Percentiles rank a stretch among this genome's conserved stretches.
Evolutionary conservation across 2,329 filamentous ascomycete species (phyloP).

Genomic region (Fusarium begoniae): DNA sequence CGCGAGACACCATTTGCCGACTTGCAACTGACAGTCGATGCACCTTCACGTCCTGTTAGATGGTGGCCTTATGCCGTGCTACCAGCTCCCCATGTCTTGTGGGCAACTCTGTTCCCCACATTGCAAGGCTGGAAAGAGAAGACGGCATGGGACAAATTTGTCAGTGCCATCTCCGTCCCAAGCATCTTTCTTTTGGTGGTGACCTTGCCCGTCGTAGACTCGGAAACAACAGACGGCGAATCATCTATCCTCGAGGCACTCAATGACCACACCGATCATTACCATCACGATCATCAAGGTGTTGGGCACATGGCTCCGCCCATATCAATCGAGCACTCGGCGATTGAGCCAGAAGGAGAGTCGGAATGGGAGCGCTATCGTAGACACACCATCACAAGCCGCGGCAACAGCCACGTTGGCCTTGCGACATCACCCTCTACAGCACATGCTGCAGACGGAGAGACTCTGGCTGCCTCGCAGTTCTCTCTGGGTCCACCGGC

Average conservation of each 20-base stretch:
- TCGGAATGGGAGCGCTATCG: constrained; percentile 69
- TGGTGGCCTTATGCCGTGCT: constrained; percentile 87
- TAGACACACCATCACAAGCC: constrained; percentile 52
- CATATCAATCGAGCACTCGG: constrained; percentile 47
- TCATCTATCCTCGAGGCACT: constrained; percentile 38
- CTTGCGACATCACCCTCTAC: constrained; percentile 27
- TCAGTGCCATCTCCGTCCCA: constrained; percentile 85
- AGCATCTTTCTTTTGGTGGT: constrained; percentile 90
- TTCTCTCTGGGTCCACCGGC: constrained; percentile 38
- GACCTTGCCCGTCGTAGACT: constrained; percentile 90
- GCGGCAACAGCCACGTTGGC: constrained; percentile 38
- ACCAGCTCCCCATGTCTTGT: constrained; percentile 75
- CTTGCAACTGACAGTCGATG: constrained; percentile 51
- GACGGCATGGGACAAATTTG: constrained; percentile 81
- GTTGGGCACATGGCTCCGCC: constrained; percentile 47
- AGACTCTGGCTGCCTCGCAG: constrained; percentile 28
- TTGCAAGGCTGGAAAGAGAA: constrained; percentile 84
- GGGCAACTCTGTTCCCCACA: constrained; percentile 85
- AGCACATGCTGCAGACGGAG: constrained; percentile 33
- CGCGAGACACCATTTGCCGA: constrained; percentile 59
- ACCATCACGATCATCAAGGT: constrained; percentile 39
- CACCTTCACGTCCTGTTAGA: constrained; percentile 57
- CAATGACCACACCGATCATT: constrained; percentile 43
- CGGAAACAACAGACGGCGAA: constrained; percentile 61
- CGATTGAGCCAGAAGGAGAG: constrained; percentile 57